Evolutionary conservation across 1,284 basidiomycete species (phyloP).

Genomic region (Porogramme epimiltina): DNA sequence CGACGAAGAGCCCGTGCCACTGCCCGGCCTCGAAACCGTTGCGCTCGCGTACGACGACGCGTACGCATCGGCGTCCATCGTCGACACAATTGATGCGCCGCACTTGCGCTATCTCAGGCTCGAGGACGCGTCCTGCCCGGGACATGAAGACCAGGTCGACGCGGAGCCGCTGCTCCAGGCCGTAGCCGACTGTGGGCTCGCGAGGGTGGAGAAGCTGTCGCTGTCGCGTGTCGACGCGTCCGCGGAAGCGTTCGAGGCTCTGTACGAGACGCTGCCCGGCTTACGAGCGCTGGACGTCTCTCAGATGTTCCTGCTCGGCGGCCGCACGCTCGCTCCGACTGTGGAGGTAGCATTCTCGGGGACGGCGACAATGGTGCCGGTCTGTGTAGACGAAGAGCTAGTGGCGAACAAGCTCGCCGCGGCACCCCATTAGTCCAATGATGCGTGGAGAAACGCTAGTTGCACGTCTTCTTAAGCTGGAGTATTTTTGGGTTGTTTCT

Average conservation of each 20-base stretch:
- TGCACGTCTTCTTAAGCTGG: no score
- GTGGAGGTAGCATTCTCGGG: conserved; percentile 11
- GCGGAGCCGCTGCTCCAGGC: conserved; percentile 18
- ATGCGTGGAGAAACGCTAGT: no score
- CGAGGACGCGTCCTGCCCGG: conserved; percentile 17
- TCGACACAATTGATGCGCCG: conserved; percentile 16
- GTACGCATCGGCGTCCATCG: conserved; percentile 7
- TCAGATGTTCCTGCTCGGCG: conserved; percentile 21
- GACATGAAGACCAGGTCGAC: conserved; percentile 13
- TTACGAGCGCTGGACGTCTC: conserved; percentile 14
- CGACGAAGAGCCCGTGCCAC: conserved; percentile 6
- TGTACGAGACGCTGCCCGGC: conserved; percentile 15
- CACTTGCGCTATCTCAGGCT: conserved; percentile 12
- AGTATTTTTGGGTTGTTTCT: no score
- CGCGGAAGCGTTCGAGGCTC: conserved; percentile 17
- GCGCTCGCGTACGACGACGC: conserved; percentile 23
- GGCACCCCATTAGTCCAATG: no score
- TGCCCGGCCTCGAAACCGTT: conserved; percentile 16
- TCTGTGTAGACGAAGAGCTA: no score
- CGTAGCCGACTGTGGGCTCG: not conserved
- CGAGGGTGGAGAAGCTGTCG: conserved; percentile 3
- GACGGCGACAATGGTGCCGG: no score
- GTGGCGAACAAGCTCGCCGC: no score
- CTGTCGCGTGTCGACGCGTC: conserved; percentile 16
- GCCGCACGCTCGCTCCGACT: conserved; percentile 7